Evolutionary conservation across 106 monocot species (phyloP).

Genomic region (Alisma plantagoaquatica): DNA sequence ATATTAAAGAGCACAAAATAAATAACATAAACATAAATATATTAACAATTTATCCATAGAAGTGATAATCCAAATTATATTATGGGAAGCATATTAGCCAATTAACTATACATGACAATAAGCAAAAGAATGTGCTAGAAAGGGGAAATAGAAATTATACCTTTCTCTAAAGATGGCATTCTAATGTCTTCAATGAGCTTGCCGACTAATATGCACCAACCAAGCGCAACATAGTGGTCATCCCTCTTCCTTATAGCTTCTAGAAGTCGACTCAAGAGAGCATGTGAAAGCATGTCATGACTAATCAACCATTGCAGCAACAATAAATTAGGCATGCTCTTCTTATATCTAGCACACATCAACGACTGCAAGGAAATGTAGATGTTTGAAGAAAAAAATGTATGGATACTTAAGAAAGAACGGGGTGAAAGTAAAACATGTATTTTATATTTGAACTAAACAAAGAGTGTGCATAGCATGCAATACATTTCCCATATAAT

Average conservation of each 20-base stretch:
- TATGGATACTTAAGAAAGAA: background rate
- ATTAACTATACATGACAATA: no score
- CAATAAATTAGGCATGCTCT: constrained; percentile 2
- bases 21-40: no score
- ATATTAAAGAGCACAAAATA: no score
- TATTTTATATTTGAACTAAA: no score
- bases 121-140: no score
- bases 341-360: background rate
- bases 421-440: background rate
- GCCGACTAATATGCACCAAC: constrained; percentile 11
- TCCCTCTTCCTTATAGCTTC: constrained; percentile 2
- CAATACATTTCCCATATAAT: no score
- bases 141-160: no score
- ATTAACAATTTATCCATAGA: no score
- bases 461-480: no score
- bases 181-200: background rate
- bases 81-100: no score
- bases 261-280: constrained; percentile 5
- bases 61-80: no score
- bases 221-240: constrained; percentile 14
- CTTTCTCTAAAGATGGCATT: no score
- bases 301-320: constrained; percentile 6
- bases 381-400: background rate
- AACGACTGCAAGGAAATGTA: background rate
- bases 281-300: constrained; percentile 9